Percentiles rank a stretch among this genome's conserved stretches.
Evolutionary conservation across 2,329 filamentous ascomycete species (phyloP).

Genomic region (Claviceps pusilla): DNA sequence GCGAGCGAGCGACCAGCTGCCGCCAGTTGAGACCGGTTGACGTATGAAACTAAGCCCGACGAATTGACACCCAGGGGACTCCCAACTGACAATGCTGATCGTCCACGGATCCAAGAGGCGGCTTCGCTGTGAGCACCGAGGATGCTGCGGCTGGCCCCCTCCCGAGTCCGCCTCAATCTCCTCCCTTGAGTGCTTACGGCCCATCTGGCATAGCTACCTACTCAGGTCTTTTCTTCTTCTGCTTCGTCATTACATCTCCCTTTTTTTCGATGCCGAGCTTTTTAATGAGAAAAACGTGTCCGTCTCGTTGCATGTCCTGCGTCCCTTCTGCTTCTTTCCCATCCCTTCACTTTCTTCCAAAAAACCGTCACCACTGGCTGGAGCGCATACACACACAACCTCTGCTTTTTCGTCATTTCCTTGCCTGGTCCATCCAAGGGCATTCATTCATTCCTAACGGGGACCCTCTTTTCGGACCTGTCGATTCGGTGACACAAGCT

Average conservation of each 20-base stretch:
- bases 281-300: not conserved
- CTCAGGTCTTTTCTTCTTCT: not conserved
- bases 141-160: not conserved
- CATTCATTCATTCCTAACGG: not conserved
- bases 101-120: not conserved
- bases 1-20: not conserved
- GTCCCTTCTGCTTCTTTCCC: not conserved
- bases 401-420: not conserved
- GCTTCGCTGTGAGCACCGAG: not conserved
- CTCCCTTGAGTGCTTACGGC: not conserved
- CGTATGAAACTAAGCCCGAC: not conserved
- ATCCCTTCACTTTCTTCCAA: not conserved
- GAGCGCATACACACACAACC: not conserved
- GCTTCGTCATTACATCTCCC: not conserved
- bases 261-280: no score
- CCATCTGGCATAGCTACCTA: not conserved
- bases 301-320: not conserved
- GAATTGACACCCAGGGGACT: not conserved
- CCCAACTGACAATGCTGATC: not conserved
- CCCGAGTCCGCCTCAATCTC: not conserved
- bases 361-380: not conserved
- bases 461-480: slow-evolving; percentile 6
- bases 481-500: not conserved
- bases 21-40: not conserved
- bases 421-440: not conserved